Evolutionary conservation across 371 early-diverging fungal species (phyloP).

Genomic region (Syncephalis fuscata): DNA sequence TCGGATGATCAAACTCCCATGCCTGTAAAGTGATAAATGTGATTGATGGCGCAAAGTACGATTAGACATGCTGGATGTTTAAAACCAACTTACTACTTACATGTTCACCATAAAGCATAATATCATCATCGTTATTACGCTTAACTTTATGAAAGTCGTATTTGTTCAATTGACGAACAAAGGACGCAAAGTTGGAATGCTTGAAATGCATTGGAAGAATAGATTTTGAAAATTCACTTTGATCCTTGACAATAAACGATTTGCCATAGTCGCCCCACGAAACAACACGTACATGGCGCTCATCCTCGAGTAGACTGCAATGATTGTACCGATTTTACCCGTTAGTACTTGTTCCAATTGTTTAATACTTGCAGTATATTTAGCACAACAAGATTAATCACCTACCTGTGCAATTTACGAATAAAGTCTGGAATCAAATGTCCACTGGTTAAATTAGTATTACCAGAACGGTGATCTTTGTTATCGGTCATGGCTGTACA

Average conservation of each 20-base stretch:
- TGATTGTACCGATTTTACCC: slow-evolving; percentile 8
- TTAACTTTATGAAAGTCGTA: slow-evolving; percentile 89
- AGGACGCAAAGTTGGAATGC: slow-evolving; percentile 70
- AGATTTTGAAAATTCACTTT: slow-evolving; percentile 53
- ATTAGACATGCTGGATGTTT: not conserved
- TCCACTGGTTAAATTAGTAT: no score
- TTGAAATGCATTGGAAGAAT: slow-evolving; percentile 69
- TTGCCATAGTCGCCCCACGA: slow-evolving; percentile 64
- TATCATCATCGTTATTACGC: slow-evolving; percentile 30
- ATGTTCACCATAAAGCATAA: slow-evolving; percentile 39
- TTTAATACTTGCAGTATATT: no score
- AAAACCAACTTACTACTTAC: slow-evolving; percentile 11
- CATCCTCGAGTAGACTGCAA: slow-evolving; percentile 70
- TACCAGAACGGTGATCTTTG: no score
- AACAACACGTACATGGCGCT: slow-evolving; percentile 53
- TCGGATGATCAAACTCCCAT: slow-evolving; percentile 67
- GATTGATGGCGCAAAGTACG: not conserved
- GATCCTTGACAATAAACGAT: slow-evolving; percentile 78
- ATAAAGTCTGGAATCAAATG: no score
- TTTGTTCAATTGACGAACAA: slow-evolving; percentile 93
- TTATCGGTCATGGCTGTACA: no score
- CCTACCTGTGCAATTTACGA: no score
- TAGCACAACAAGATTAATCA: no score
- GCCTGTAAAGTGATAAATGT: no score
- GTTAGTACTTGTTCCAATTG: no score